Conservation (phyloP, 2,329 filamentous ascomycete species). For the Nannizziopsis arthrosporioides region DNA sequence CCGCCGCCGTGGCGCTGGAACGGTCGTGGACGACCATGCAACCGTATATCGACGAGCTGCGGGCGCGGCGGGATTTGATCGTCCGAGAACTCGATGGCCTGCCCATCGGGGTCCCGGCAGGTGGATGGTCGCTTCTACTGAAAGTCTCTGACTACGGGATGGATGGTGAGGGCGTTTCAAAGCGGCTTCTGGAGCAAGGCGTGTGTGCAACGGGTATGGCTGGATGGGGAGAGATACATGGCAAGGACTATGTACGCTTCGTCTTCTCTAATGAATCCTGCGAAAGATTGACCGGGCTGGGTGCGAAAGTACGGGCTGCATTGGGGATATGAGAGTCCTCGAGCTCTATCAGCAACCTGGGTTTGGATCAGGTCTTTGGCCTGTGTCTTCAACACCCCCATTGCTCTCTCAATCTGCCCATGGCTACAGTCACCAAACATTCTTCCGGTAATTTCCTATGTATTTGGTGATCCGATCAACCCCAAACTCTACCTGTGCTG, state of each 20-base stretch:
- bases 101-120: conserved; percentile 8
- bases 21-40: conserved; percentile 2
- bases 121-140: conserved; percentile 10
- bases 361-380: too few species aligned
- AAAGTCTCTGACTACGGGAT: conserved; percentile 8
- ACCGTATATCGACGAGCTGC: conserved; percentile 5
- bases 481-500: too few species aligned
- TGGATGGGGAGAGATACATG: conserved; percentile 1
- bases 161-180: conserved; percentile 2
- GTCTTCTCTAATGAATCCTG: conserved; percentile 9
- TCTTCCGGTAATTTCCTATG: too few species aligned
- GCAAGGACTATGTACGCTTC: conserved; percentile 6
- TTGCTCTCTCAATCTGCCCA: too few species aligned
- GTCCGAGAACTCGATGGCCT: conserved; percentile 3
- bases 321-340: not conserved
- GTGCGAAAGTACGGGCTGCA: conserved; percentile 4
- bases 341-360: too few species aligned
- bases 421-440: too few species aligned
- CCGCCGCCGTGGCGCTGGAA: conserved; percentile 5
- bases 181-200: conserved; percentile 8
- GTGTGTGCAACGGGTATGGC: conserved; percentile 9
- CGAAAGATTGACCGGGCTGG: conserved; percentile 6
- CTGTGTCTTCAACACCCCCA: too few species aligned
- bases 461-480: too few species aligned
- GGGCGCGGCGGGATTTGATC: conserved; percentile 4